Percentiles rank a stretch among this genome's conserved stretches.
phyloP scores from a whole-genome alignment of 345 rosid species.

The Pugionium dolabratum region DNA sequence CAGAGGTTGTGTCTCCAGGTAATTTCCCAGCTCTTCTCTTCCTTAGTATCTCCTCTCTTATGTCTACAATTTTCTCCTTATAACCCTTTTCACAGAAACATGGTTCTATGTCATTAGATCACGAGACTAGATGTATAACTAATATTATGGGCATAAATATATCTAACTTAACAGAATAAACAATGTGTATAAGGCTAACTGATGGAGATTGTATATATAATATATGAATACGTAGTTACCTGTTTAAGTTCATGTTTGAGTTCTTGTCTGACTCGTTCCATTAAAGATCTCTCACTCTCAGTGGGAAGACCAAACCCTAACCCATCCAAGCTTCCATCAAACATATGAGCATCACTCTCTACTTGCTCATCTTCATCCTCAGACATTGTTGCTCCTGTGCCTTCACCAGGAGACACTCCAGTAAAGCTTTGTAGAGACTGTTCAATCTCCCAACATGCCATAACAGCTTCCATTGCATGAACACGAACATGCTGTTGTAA shows the following conservation, averaged over 20 bases:
- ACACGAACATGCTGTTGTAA: slow-evolving; percentile 97
- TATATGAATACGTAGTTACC: slow-evolving; percentile 41
- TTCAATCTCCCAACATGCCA: slow-evolving; percentile 99
- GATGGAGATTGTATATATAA: too few relatives aligned
- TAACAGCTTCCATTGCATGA: slow-evolving; percentile 99
- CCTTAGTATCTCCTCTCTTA: slow-evolving; percentile 92
- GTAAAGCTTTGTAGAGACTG: slow-evolving; percentile 94
- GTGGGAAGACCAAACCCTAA: slow-evolving; percentile 97
- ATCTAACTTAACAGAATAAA: too few relatives aligned
- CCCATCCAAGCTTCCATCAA: slow-evolving; percentile 39
- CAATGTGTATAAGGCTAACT: neutral
- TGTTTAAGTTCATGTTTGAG: slow-evolving; percentile 92
- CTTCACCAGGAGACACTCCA: slow-evolving; percentile 99
- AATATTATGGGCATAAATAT: too few relatives aligned
- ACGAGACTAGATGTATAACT: too few relatives aligned
- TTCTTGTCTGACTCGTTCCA: slow-evolving; percentile 97
- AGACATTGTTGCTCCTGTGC: slow-evolving; percentile 97
- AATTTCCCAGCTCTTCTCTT: slow-evolving; percentile 97
- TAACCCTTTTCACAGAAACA: slow-evolving; percentile 55
- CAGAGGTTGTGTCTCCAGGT: slow-evolving; percentile 95
- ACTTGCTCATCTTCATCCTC: slow-evolving; percentile 95
- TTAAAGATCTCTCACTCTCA: slow-evolving; percentile 89
- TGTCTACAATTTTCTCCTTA: slow-evolving; percentile 90
- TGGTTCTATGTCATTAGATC: slow-evolving; percentile 3
- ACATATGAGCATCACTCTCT: slow-evolving; percentile 78